These are phyloP conservation scores for Diaporthe australafricana DNA, from an alignment of 2,329 filamentous ascomycete species.

Conservation along the genomic window DNA sequence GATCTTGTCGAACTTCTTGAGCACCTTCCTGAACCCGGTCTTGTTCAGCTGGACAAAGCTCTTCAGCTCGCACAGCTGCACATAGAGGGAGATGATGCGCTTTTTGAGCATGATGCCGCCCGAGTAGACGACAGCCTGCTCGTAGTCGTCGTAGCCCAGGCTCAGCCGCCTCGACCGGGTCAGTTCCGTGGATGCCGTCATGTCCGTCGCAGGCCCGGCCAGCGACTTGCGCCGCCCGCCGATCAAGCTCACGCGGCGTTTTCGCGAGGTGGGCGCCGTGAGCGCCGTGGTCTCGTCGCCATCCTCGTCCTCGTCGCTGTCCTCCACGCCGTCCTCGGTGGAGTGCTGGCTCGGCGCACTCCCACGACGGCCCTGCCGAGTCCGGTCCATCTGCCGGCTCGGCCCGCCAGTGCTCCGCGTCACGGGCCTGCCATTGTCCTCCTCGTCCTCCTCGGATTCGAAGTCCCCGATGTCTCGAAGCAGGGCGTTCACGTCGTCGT, in stretches of 20 bases:
- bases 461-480: slow-evolving; percentile 78
- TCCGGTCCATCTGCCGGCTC: slow-evolving; percentile 40
- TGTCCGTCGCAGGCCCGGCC: slow-evolving; percentile 58
- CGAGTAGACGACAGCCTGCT: slow-evolving; percentile 75
- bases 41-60: slow-evolving; percentile 96
- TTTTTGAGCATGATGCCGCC: slow-evolving; percentile 91
- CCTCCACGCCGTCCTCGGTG: slow-evolving; percentile 69
- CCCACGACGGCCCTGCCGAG: slow-evolving; percentile 41
- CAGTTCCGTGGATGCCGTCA: slow-evolving; percentile 73
- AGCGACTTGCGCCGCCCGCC: slow-evolving; percentile 52
- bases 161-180: slow-evolving; percentile 72
- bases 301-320: slow-evolving; percentile 72
- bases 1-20: slow-evolving; percentile 99
- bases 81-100: slow-evolving; percentile 86
- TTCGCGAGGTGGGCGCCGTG: slow-evolving; percentile 62
- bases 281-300: slow-evolving; percentile 69
- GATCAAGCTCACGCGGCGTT: slow-evolving; percentile 53
- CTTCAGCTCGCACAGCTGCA: slow-evolving; percentile 93
- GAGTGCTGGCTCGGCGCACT: slow-evolving; percentile 59
- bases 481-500: slow-evolving; percentile 83
- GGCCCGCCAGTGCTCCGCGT: slow-evolving; percentile 45
- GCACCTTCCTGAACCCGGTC: slow-evolving; percentile 94
- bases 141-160: slow-evolving; percentile 80
- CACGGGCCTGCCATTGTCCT: slow-evolving; percentile 45
- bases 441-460: slow-evolving; percentile 67